Conservation (phyloP, 306 rosid genomes). For the Quercus wislizeni region DNA sequence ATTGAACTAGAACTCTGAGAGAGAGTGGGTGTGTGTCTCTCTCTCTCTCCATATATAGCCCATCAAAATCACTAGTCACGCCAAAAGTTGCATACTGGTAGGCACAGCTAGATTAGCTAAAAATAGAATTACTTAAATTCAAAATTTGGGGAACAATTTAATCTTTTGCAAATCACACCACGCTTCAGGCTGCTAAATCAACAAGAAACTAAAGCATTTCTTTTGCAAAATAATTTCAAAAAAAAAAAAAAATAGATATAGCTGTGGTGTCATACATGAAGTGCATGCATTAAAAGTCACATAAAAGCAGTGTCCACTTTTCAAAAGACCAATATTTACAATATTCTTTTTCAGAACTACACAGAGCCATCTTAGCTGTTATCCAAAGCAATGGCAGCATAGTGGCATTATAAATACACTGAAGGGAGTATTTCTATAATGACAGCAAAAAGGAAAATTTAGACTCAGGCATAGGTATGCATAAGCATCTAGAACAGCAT, state of each 20-base stretch:
- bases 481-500: neutral
- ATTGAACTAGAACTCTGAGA: no score
- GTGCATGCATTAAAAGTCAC: neutral
- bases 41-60: neutral
- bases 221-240: no score
- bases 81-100: no score
- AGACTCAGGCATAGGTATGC: neutral
- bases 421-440: neutral
- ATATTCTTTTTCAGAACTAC: neutral
- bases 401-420: neutral
- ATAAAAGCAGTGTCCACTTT: neutral
- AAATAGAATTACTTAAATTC: no score
- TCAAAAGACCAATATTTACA: neutral
- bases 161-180: no score
- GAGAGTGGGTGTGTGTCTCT: no score
- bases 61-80: neutral
- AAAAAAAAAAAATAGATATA: neutral
- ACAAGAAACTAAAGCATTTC: no score
- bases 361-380: neutral
- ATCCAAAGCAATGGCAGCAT: neutral
- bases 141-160: no score
- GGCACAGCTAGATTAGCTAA: no score
- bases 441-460: neutral
- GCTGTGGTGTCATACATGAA: neutral
- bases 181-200: no score